These are phyloP conservation scores for Candida ponderosae DNA, from an alignment of 805 yeast species.

Conservation along the genomic window DNA sequence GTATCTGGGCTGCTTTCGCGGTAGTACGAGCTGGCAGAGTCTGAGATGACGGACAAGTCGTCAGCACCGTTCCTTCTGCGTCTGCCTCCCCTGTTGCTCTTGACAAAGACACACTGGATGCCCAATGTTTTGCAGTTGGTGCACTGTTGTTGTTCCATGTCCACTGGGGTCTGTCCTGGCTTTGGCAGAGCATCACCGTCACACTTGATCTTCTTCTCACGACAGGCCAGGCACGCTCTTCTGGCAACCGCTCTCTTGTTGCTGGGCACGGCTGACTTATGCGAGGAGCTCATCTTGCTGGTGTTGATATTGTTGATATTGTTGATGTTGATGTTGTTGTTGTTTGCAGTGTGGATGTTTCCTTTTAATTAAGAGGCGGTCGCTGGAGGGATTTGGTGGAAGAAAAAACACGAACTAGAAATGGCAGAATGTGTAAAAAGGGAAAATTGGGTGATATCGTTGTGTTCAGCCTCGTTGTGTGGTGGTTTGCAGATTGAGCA, in stretches of 20 bases:
- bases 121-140: conserved; percentile 41
- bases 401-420: no score
- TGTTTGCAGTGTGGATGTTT: no score
- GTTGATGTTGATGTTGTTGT: no score
- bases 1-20: background rate
- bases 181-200: conserved; percentile 42
- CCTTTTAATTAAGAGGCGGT: no score
- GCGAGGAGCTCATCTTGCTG: no score
- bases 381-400: no score
- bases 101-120: conserved; percentile 46
- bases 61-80: conserved; percentile 21
- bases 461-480: no score
- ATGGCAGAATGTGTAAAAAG: no score
- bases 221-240: conserved; percentile 55
- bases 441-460: no score
- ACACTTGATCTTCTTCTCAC: conserved; percentile 60
- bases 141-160: conserved; percentile 26
- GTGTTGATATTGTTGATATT: no score
- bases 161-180: conserved; percentile 19
- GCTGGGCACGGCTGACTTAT: no score
- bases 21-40: background rate
- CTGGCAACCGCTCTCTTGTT: conserved; percentile 44
- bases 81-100: conserved; percentile 50
- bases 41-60: background rate
- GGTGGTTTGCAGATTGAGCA: no score